These are phyloP conservation scores for Ceratonia siliqua DNA, from an alignment of 306 rosid genomes.

Conservation along the genomic window DNA sequence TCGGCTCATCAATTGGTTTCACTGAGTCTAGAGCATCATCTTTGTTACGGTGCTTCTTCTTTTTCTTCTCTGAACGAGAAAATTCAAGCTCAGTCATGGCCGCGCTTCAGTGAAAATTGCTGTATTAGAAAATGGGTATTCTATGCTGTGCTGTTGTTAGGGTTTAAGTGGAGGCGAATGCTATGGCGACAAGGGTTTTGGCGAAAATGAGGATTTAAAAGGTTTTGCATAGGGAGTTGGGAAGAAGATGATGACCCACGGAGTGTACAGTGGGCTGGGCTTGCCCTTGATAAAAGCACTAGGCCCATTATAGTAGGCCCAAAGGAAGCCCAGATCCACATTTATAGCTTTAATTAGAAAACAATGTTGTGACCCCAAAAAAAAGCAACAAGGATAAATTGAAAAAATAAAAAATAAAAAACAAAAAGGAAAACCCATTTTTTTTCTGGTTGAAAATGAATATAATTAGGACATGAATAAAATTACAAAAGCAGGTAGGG, in stretches of 20 bases:
- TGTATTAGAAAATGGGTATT: neutral
- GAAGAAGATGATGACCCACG: neutral
- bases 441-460: no score
- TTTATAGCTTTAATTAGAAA: no score
- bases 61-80: conserved; percentile 56
- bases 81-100: conserved; percentile 45
- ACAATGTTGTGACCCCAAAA: no score
- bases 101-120: neutral
- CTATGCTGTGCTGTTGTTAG: neutral
- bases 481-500: no score
- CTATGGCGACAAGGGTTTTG: neutral
- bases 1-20: conserved; percentile 22
- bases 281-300: no score
- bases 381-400: no score
- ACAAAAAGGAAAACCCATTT: no score
- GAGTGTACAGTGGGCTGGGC: neutral
- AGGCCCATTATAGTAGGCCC: neutral
- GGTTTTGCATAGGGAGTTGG: neutral
- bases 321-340: neutral
- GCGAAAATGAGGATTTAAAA: neutral
- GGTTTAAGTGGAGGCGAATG: neutral
- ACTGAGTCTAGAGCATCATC: neutral
- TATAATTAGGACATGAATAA: no score
- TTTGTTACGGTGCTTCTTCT: conserved; percentile 44
- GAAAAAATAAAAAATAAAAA: no score